Conservation (phyloP, 2,329 filamentous ascomycete species). For the Aureobasidium sp. region DNA sequence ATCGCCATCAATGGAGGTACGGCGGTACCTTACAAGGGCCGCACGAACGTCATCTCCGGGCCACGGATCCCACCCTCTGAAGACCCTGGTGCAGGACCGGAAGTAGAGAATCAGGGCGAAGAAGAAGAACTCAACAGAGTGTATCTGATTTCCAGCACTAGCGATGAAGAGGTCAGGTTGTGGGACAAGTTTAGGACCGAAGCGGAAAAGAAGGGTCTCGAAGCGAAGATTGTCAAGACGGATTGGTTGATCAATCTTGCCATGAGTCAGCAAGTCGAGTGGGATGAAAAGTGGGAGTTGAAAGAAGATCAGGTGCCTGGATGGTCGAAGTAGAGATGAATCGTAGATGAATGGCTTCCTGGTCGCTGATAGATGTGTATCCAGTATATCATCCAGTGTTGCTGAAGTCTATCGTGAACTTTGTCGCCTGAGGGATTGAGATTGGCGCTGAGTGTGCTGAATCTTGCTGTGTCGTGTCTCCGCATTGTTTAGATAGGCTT, state of each 20-base stretch:
- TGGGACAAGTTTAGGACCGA: slow-evolving; percentile 77
- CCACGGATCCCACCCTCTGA: slow-evolving; percentile 46
- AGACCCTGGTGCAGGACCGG: slow-evolving; percentile 52
- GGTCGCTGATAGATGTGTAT: background rate
- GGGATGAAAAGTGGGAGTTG: slow-evolving; percentile 27
- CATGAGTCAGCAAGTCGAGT: slow-evolving; percentile 69
- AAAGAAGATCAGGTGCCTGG: slow-evolving; percentile 19
- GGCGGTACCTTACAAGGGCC: slow-evolving; percentile 64
- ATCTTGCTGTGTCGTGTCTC: background rate
- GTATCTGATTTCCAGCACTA: slow-evolving; percentile 70
- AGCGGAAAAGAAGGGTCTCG: slow-evolving; percentile 70
- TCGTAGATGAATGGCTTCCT: background rate
- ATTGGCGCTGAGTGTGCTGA: background rate
- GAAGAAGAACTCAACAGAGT: slow-evolving; percentile 52
- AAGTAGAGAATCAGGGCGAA: slow-evolving; percentile 43
- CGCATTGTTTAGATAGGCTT: background rate
- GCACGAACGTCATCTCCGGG: slow-evolving; percentile 54
- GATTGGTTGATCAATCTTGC: slow-evolving; percentile 89
- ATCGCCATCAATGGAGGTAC: slow-evolving; percentile 82
- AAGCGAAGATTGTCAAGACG: slow-evolving; percentile 69
- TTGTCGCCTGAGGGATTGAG: background rate
- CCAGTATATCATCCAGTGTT: background rate
- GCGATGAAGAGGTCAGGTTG: slow-evolving; percentile 59
- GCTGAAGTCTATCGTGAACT: background rate
- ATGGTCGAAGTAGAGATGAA: background rate